Base-by-base conservation (phyloP, 257 asterid genomes). In the Cordia subcordata region DNA sequence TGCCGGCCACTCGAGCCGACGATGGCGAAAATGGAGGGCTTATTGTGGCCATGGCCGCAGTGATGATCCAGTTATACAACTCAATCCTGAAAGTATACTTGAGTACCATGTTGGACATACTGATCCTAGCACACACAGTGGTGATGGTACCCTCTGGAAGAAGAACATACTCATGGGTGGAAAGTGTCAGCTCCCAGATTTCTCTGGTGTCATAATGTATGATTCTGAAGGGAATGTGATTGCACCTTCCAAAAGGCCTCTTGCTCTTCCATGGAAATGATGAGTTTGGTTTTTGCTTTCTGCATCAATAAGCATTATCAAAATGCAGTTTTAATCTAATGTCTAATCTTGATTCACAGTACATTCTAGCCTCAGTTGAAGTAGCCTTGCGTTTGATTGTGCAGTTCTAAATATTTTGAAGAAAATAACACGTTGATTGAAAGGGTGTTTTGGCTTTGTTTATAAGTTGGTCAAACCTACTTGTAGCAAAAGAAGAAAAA, bases 141-240 rank as follows among this genome's bases (percentile, higher is more conserved):
- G 79, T 0, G 95, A 85, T n/a, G 69, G 72, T 63, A 59, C 90
- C 3, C 68, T 88, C 4, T 88, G 96, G 95, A 78, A 78, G 78
- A 85, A 83, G 79, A 84, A 80, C 61, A 82, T 86, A 53, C 77
- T 86, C 40, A 86, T 86, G 95, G 95, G 96, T 62, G 94, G 94
- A 4, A 86, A 86, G 58, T 86, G 94, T 46, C 85, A 86, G 78
- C 89, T 86, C 62, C 94, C 96, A 0, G 87, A 89, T 57, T 86
- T 86, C 75, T 86, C 91, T 0, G 94, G 96, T 19, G 94, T 86
- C 38, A 89, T 88, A 5, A 74, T 86, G 21, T 86, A 89, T 62
- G 95, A 86, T 59, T 73, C 91, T 19, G 58, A 77, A 1, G 95
- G 94, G 39, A 84, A 76, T 35, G 45, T 68, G 6, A 69, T 75